Percentiles rank a stretch among this genome's conserved stretches.
Evolutionary conservation across 129 eudicot genomes (phyloP).

Genomic region (Apium graveolens): DNA sequence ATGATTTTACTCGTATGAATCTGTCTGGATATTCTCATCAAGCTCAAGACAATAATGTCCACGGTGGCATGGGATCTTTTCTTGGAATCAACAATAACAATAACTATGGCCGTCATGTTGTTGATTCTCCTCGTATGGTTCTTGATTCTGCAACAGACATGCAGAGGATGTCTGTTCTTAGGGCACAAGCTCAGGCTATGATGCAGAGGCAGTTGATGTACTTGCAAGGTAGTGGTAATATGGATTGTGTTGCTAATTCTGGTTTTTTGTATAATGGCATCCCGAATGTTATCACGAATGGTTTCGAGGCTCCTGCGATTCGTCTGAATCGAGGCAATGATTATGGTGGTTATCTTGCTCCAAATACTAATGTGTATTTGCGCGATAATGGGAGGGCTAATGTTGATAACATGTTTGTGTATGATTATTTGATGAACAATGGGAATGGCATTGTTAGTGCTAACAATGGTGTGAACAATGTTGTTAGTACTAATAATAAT

Average conservation of each 20-base stretch:
- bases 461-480: not conserved
- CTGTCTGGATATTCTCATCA: constrained; percentile 11
- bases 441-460: not conserved
- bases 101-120: not conserved
- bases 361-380: not conserved
- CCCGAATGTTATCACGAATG: not conserved
- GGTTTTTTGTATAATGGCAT: not conserved
- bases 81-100: constrained; percentile 3
- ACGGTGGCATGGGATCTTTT: not conserved
- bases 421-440: not conserved
- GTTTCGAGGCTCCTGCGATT: not conserved
- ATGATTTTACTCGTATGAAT: constrained; percentile 22
- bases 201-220: constrained; percentile 11
- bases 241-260: not conserved
- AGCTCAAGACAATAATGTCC: not conserved
- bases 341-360: not conserved
- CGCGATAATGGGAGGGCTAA: not conserved
- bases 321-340: not conserved
- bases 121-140: constrained; percentile 8
- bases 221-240: not conserved
- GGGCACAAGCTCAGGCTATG: constrained; percentile 21
- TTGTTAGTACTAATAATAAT: not conserved
- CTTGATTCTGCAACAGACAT: not conserved
- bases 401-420: not conserved
- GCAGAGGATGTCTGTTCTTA: constrained; percentile 19